Evolutionary conservation across 495 filamentous ascomycete genomes (phyloP), one percentile per base, ranked within the genome.

Genomic region (Daldinia caldariorum): DNA sequence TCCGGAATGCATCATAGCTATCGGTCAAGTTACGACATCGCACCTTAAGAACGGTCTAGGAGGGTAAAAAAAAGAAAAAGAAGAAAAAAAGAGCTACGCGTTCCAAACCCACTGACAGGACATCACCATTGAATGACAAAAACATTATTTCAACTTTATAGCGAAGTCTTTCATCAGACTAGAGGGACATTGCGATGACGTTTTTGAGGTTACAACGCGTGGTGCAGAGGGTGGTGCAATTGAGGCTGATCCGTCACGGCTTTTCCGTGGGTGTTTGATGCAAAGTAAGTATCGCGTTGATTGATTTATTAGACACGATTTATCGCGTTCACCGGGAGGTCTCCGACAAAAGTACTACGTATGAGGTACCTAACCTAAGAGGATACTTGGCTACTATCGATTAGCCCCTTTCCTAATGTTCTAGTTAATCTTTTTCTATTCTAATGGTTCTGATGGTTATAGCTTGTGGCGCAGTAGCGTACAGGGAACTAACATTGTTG

Each of bases 321-420:
- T 18, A 62, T 73, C 70, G 70, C 70, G 61, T 69, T 73, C 66
- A 66, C 70, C 70, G 70, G 66, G 70, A 72, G 70, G 66, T 66
- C 70, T 69, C 70, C 66, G 58, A 73, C 41, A 32, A 26, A n/a
- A n/a, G n/a, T n/a, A n/a, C 26, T 26, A 3, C 26, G 26, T 26
- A 26, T 26, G 26, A n/a, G n/a, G n/a, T n/a, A n/a, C n/a, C n/a
- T n/a, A n/a, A n/a, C n/a, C 3, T 26, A 26, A 3, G 26, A 26
- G 62, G 49, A 32, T 51, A 51, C 49, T 51, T 53, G 45, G 9
- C 62, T 45, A 13, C 43, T 67, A 63, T 66, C 67, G 56, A 60
- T 61, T 61, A 51, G 13, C 69, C 57, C 61, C 60, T 62, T 69
- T 69, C 61, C 54, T n/a, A n/a, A n/a, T n/a, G n/a, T 10, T 14